phyloP scores from a whole-genome alignment of 2,329 filamentous ascomycete species.

The Beauveria sp. region DNA sequence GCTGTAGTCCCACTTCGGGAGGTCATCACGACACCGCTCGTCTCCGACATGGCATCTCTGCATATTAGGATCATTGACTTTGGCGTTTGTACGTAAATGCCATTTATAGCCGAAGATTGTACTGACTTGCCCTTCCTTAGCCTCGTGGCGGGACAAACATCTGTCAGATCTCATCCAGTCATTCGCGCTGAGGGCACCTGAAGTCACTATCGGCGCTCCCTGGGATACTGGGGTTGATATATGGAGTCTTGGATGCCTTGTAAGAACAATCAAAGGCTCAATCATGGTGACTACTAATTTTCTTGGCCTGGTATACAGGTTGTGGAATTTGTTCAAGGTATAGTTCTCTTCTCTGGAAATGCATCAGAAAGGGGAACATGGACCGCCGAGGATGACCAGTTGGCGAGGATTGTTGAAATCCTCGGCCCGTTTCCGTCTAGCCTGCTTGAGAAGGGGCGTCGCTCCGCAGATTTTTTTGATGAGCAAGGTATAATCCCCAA shows the following conservation, averaged over 20 bases:
- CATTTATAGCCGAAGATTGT: not conserved
- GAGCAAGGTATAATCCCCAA: not conserved
- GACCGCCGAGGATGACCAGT: slow-evolving; percentile 1
- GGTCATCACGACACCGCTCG: slow-evolving; percentile 2
- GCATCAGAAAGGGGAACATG: not conserved
- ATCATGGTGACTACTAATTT: not conserved
- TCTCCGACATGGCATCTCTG: not conserved
- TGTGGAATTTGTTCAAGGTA: not conserved
- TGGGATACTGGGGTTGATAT: slow-evolving; percentile 17
- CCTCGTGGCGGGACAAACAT: slow-evolving; percentile 17
- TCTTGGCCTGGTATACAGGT: not conserved
- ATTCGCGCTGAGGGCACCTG: slow-evolving; percentile 17
- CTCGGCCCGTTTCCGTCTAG: not conserved
- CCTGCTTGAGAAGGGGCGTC: not conserved
- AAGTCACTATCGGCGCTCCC: slow-evolving; percentile 18
- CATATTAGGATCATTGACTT: slow-evolving; percentile 10
- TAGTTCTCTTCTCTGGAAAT: not conserved
- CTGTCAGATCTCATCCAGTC: slow-evolving; percentile 19
- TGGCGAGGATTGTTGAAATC: not conserved
- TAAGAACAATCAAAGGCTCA: not conserved
- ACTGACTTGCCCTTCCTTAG: slow-evolving; percentile 11
- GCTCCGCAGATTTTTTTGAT: not conserved
- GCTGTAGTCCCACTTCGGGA: not conserved
- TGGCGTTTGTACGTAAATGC: not conserved
- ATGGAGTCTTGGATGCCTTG: slow-evolving; percentile 17